Evolutionary conservation across 352 stramenopile species (phyloP).

Genomic region (Pythium guiyangense): DNA sequence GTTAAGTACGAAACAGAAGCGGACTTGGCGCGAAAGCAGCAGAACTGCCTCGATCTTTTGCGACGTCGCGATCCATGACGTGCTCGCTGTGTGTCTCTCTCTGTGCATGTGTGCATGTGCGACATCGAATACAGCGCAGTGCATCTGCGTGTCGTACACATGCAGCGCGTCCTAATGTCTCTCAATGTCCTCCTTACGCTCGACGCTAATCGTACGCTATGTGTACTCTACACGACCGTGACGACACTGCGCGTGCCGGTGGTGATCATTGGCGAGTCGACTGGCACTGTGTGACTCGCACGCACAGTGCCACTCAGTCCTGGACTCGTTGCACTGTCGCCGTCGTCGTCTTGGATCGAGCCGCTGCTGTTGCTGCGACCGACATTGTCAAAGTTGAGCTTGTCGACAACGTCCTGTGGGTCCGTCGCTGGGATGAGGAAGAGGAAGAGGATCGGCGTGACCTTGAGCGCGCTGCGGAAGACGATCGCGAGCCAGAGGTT

Average conservation of each 20-base stretch:
- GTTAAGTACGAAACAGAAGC: background rate
- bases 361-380: slow-evolving; percentile 11
- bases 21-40: no score
- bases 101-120: no score
- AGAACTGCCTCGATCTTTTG: no score
- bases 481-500: slow-evolving; percentile 90
- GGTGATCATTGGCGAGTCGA: slow-evolving; percentile 8
- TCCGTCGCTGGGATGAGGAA: slow-evolving; percentile 77
- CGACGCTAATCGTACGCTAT: background rate
- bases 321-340: slow-evolving; percentile 17
- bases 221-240: slow-evolving; percentile 8
- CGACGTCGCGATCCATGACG: no score
- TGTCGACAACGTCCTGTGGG: slow-evolving; percentile 70
- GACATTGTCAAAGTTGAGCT: slow-evolving; percentile 47
- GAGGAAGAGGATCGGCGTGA: slow-evolving; percentile 90
- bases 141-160: no score
- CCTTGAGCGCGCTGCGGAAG: slow-evolving; percentile 88
- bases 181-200: background rate
- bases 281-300: slow-evolving; percentile 31
- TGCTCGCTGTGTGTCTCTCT: no score
- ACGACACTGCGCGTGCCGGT: slow-evolving; percentile 6
- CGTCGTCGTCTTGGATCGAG: slow-evolving; percentile 18
- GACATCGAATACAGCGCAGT: no score
- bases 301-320: slow-evolving; percentile 31
- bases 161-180: background rate